Base-by-base conservation (phyloP, 1,284 basidiomycete species). In the Cutaneotrichosporon cutaneum region DNA sequence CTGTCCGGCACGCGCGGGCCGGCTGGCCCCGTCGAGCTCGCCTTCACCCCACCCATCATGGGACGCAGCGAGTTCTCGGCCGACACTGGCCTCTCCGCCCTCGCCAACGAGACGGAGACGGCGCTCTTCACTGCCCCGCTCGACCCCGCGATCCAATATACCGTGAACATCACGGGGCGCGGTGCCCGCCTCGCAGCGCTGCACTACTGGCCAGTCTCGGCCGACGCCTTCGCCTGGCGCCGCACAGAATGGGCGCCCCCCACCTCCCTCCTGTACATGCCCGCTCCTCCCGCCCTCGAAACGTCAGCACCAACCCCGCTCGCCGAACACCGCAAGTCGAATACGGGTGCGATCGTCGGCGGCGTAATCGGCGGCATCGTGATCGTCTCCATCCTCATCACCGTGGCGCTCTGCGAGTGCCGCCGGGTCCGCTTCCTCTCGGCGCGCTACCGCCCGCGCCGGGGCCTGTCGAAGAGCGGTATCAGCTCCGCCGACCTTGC, bases 161-260 rank as follows among this genome's bases (percentile, higher is more conserved):
- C 52, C 4, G 16, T 54, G 11, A 24, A 24, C 22, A 18, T 54
- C 13, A 18, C 33, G 22, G 22, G 33, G 14, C 9, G 11, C 21
- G 35, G 33, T 18, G 52, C 14, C 6, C 33, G 35, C 11, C 22
- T 54, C 6, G 21, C 30, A 4, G 52, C 52, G 8, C 9, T 54
- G 21, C 52, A 54, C 33, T 54, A 24, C 24, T 54, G 52, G 52
- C 52, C 52, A 14, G 52, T 18, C 33, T 30, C 26, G 27, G 9
- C 47, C 47, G 26, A 16, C 14, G 22, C 27, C 27, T 30, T 27
- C 3, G 1, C 26, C 13, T 54, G 52, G 52, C 21, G 22, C 13
- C 52, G 35, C 9, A 21, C 22, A 13, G 16, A 39, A 1, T 54
- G 52, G 52, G 8, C 52, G 8, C 35, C 52, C 22, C 13, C 21